A percentile compares a stretch with the other conserved stretches of the same genome.
phyloP scores from a whole-genome alignment of 225 moss, liverwort and hornwort genomes.

The Neckera pumila region DNA sequence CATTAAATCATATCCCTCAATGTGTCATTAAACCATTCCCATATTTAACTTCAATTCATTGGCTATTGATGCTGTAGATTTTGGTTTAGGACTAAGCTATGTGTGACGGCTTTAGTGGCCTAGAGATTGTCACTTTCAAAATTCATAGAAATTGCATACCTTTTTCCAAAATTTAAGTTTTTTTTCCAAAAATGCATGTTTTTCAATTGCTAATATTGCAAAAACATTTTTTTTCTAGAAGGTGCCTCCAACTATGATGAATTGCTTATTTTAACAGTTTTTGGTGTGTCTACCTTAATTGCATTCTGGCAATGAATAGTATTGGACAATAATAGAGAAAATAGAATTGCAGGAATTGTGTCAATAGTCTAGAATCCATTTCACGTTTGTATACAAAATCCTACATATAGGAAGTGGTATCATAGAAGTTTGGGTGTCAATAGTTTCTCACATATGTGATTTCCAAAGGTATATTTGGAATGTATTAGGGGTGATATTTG shows the following conservation, averaged over 20 bases:
- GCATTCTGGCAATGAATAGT: background rate
- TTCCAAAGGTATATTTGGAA: background rate
- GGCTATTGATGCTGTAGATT: too few species aligned
- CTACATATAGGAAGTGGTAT: background rate
- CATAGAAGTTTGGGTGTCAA: background rate
- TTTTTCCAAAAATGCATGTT: background rate
- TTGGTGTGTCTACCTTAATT: background rate
- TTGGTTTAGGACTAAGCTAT: too few species aligned
- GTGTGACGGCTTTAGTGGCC: background rate
- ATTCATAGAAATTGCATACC: background rate
- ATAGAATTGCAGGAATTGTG: background rate
- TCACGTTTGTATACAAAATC: background rate
- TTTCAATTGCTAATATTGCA: background rate
- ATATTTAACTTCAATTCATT: too few species aligned
- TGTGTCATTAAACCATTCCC: too few species aligned
- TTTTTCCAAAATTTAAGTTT: background rate
- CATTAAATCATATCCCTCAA: background rate
- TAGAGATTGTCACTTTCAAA: background rate
- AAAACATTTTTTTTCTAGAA: too few species aligned
- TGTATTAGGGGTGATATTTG: too few species aligned
- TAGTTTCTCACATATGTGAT: background rate
- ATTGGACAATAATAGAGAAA: background rate
- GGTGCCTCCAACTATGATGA: background rate
- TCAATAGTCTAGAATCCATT: background rate
- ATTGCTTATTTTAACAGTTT: background rate